These are phyloP conservation scores for Nissolia schottii DNA, from an alignment of 306 rosid genomes.

Conservation along the genomic window DNA sequence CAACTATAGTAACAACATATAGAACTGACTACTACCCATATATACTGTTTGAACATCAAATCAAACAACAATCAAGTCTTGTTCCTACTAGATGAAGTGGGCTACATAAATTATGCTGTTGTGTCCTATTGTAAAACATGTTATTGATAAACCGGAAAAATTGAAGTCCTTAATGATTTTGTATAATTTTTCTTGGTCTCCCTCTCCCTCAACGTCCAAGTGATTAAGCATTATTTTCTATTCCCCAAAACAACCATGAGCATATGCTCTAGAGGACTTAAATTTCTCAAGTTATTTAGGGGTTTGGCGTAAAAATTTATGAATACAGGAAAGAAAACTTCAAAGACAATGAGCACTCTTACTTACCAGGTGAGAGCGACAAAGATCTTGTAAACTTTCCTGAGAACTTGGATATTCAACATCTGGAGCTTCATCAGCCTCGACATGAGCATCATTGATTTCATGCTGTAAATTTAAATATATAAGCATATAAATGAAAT, in stretches of 20 bases:
- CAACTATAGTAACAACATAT: background rate
- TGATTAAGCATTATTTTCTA: background rate
- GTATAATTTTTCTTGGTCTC: background rate
- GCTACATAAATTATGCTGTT: too few species aligned
- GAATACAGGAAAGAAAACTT: background rate
- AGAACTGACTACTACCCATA: background rate
- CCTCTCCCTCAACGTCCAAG: background rate
- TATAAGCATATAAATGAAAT: slow-evolving; percentile 17
- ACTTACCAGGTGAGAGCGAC: slow-evolving; percentile 97
- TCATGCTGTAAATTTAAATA: slow-evolving; percentile 48
- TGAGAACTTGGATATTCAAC: slow-evolving; percentile 51
- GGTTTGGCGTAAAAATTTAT: background rate
- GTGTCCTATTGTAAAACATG: background rate
- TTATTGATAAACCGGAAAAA: background rate
- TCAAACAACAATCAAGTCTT: background rate
- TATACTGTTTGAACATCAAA: background rate
- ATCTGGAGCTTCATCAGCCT: slow-evolving; percentile 43
- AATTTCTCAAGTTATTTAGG: background rate
- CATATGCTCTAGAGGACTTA: background rate
- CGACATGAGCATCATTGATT: slow-evolving; percentile 33
- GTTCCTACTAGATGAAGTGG: too few species aligned
- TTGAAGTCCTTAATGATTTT: background rate
- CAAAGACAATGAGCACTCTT: slow-evolving; percentile 25
- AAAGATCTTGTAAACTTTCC: slow-evolving; percentile 76
- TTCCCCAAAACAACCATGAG: background rate